Evolutionary conservation across 495 filamentous ascomycete genomes (phyloP).

Genomic region (Xylaria cubensis): DNA sequence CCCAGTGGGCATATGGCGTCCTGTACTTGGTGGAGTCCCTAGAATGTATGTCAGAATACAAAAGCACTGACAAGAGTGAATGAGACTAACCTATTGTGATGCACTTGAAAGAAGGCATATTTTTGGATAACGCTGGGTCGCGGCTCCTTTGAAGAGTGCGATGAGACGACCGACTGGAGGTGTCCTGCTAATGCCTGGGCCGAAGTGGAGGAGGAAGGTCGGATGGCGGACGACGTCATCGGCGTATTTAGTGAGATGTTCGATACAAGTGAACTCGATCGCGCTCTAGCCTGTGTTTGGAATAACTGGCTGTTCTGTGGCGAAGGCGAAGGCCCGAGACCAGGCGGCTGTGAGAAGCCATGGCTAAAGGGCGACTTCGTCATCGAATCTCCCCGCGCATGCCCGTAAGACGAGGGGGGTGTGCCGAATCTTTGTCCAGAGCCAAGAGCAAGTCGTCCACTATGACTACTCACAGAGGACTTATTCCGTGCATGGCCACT

Average conservation of each 20-base stretch:
- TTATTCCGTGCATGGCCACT: conserved; percentile 37
- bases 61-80: too few relatives aligned
- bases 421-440: conserved; percentile 40
- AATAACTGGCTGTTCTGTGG: conserved; percentile 42
- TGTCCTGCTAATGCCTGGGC: conserved; percentile 37
- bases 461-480: conserved; percentile 37
- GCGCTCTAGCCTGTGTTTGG: conserved; percentile 40
- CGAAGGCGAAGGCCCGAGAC: conserved; percentile 40
- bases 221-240: conserved; percentile 42
- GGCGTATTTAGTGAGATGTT: conserved; percentile 42
- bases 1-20: conserved; percentile 58
- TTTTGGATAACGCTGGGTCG: conserved; percentile 46
- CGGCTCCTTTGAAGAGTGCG: conserved; percentile 22
- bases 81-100: conserved; percentile 51
- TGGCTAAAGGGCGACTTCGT: conserved; percentile 42
- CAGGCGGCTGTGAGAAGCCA: conserved; percentile 40
- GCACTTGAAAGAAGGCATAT: conserved; percentile 60
- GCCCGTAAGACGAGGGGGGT: conserved; percentile 42
- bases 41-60: conserved; percentile 29
- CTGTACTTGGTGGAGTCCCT: conserved; percentile 57
- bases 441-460: conserved; percentile 34
- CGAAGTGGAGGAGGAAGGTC: conserved; percentile 37
- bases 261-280: conserved; percentile 41
- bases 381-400: conserved; percentile 33
- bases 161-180: conserved; percentile 26